Evolutionary conservation across 805 yeast species (phyloP), one percentile per base, ranked within the genome.

Genomic region (Kluyveromyces wickerhamii): DNA sequence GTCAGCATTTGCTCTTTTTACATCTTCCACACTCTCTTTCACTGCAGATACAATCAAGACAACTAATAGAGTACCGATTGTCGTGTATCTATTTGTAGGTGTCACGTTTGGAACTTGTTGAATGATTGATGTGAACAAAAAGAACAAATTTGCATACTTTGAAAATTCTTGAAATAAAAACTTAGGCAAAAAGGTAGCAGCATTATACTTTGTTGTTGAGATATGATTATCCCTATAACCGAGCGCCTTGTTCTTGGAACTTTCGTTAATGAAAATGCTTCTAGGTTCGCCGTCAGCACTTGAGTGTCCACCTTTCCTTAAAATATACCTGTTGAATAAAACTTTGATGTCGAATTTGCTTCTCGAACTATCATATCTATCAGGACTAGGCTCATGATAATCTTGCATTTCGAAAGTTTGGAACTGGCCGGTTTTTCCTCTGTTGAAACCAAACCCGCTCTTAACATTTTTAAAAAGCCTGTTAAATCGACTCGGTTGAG

Each of bases 71-170:
- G 99, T 94, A 31, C 94, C 94, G 28, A 92, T 83, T 0, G 99
- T 92, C 4, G 99, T 92, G 52, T 77, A 92, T 59, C 96, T 65
- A 61, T 92, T 92, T 0, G 97, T 92, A 9, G 99, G 99, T 1
- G 96, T 77, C 4, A 92, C 97, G 43, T 79, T 73, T 3, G 99
- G 99, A 9, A 92, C 97, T 58, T 92, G 99, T 63, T 92, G 99
- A 47, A 92, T 89, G 24, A 74, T 69, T 2, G 96, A 82, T 0
- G 99, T 92, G 63, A 85, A 84, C 34, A 92, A 64, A 58, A 92
- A 92, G 62, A 92, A 92, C 57, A 92, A 65, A 54, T 92, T 92
- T 8, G 99, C 96, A 56, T 92, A 94, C 60, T 89, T 92, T 42
- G 96, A 84, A 60, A 92, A 94, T 60, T 92, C 98, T 64, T 92